Evolutionary conservation across 495 filamentous ascomycete species (phyloP), one percentile per base, ranked within the genome.

Genomic region (Daldinia grandis): DNA sequence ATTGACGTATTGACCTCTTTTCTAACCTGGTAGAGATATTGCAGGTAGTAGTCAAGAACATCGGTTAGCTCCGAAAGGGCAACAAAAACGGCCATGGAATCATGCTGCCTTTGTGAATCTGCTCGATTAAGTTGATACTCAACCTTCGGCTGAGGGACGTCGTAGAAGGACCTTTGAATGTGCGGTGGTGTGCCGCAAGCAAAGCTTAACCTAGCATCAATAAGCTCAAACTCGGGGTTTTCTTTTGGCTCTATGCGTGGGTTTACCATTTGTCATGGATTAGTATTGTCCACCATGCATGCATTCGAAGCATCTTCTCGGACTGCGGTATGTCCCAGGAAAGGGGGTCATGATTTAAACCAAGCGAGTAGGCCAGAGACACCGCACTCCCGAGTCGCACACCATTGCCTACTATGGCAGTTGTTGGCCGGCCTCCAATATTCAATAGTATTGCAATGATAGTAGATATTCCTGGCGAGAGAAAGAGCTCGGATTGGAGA

Each of bases 221-320:
- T 40, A 8, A 40, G 38, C 38, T 8, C 1, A 17, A 40, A 40
- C 9, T 35, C 33, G 33, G 12, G 33, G 12, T 17, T 7, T 40
- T 17, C 15, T 17, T 40, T 17, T 8, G 38, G 38, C 4, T 17
- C n/a, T 40, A 40, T 40, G 17, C 2, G 1, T 40, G 38, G 38
- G 38, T 17, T 40, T 40, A 40, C 38, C 38, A 40, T 40, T 40
- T 40, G 17, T 40, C 38, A 8, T 40, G 38, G 10, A 40, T 40
- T 15, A 63, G 60, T 19, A 63, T n/a, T 25, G 60, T 24, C 60
- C 60, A 54, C 60, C 60, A 63, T 14, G 28, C 54, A 42, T 54
- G 42, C 60, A 63, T 63, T 30, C 60, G 60, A 33, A 63, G 25
- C 49, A 63, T 54, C 25, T 63, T 63, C 33, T 63, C 60, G n/a